Percentiles rank a stretch among this genome's conserved stretches.
phyloP scores from a whole-genome alignment of 2,329 filamentous ascomycete species.

The Colletotrichum phormii region DNA sequence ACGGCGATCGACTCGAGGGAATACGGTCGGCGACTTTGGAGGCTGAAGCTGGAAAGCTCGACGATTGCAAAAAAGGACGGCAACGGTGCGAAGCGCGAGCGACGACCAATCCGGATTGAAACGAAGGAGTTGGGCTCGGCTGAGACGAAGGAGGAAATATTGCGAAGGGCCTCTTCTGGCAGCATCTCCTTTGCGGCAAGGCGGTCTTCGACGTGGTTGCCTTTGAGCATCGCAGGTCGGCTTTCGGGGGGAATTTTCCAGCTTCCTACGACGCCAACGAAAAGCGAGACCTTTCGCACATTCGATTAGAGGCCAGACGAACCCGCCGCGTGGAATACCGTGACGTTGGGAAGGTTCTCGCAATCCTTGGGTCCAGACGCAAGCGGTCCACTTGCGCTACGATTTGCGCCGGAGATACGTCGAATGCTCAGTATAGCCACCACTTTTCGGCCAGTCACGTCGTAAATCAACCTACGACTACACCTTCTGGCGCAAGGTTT shows the following conservation, averaged over 20 bases:
- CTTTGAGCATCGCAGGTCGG: neutral
- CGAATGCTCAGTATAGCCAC: neutral
- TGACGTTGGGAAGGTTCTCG: neutral
- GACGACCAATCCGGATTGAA: neutral
- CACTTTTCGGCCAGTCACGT: neutral
- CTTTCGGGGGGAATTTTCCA: no score
- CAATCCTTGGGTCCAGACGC: neutral
- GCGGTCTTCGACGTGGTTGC: neutral
- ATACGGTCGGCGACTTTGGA: constrained; percentile 7
- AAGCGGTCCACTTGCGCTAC: neutral
- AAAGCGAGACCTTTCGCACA: neutral
- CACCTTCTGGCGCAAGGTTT: neutral
- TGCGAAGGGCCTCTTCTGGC: neutral
- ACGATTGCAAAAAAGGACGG: neutral
- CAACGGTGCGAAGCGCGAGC: neutral
- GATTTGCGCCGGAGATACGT: neutral
- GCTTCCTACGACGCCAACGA: neutral
- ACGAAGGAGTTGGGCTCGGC: neutral
- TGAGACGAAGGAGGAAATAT: neutral
- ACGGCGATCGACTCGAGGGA: neutral
- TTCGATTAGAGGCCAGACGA: neutral
- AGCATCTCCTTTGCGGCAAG: neutral
- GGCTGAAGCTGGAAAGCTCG: constrained; percentile 8
- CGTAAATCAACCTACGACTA: neutral
- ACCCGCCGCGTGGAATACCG: neutral